phyloP scores from a whole-genome alignment of 768 basidiomycete species.

The Agaricus sinodeliciosus region DNA sequence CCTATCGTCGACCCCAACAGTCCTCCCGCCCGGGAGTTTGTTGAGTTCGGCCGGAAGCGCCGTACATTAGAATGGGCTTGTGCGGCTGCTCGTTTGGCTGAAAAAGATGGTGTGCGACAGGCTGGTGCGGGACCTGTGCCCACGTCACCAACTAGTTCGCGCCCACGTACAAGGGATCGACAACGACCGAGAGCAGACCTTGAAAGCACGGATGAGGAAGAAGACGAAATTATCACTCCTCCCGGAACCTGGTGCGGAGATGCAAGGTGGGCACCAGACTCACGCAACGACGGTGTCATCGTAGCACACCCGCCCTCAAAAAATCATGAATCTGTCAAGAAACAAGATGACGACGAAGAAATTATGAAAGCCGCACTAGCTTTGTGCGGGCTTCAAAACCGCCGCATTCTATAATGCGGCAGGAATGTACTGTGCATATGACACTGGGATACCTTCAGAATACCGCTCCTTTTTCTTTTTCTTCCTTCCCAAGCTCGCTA shows the following conservation, averaged over 20 bases:
- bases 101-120: slow-evolving; percentile 27
- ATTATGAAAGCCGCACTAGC: slow-evolving; percentile 67
- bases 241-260: slow-evolving; percentile 43
- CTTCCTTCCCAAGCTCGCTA: not conserved
- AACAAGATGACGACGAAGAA: slow-evolving; percentile 45
- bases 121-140: slow-evolving; percentile 1
- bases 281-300: slow-evolving; percentile 15
- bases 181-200: slow-evolving; percentile 18
- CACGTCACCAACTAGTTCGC: slow-evolving; percentile 9
- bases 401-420: slow-evolving; percentile 8
- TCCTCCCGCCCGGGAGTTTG: slow-evolving; percentile 40
- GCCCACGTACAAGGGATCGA: slow-evolving; percentile 9
- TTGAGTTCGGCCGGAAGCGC: slow-evolving; percentile 40
- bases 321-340: not conserved
- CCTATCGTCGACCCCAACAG: slow-evolving; percentile 50
- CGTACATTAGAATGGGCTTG: slow-evolving; percentile 72
- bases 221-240: slow-evolving; percentile 60
- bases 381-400: slow-evolving; percentile 49
- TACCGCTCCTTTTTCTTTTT: not conserved
- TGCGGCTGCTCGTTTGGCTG: slow-evolving; percentile 48
- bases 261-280: slow-evolving; percentile 26
- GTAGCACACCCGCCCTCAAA: slow-evolving; percentile 13
- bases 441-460: slow-evolving; percentile 9
- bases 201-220: slow-evolving; percentile 59
- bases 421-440: not conserved